phyloP scores from a whole-genome alignment of 2,329 filamentous ascomycete species.

The Talaromyces islandicus region DNA sequence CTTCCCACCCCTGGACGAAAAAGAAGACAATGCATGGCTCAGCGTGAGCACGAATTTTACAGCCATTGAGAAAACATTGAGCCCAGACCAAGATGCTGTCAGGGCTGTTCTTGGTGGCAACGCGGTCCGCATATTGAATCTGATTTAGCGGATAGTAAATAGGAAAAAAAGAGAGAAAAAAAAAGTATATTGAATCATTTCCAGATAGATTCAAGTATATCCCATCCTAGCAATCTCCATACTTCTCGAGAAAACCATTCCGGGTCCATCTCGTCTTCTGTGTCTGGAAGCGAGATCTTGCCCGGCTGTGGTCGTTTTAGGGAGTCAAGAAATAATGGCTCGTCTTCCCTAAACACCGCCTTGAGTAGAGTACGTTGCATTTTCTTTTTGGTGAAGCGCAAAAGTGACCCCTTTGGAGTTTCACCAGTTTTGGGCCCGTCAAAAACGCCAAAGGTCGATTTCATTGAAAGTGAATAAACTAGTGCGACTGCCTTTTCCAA shows the following conservation, averaged over 20 bases:
- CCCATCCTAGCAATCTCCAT: constrained; percentile 55
- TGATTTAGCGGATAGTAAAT: constrained; percentile 21
- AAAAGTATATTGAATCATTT: neutral
- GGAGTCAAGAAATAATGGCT: constrained; percentile 22
- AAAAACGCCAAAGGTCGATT: constrained; percentile 2
- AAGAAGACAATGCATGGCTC: constrained; percentile 33
- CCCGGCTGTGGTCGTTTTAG: constrained; percentile 12
- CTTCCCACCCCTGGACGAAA: constrained; percentile 34
- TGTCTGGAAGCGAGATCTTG: neutral
- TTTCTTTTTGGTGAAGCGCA: constrained; percentile 20
- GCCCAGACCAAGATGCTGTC: constrained; percentile 22
- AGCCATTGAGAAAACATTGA: constrained; percentile 37
- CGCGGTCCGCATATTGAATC: constrained; percentile 35
- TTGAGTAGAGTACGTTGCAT: constrained; percentile 38
- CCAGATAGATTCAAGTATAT: constrained; percentile 25
- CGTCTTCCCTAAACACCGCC: constrained; percentile 34
- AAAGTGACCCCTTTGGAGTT: constrained; percentile 10
- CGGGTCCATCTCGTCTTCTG: constrained; percentile 13
- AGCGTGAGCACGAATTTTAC: constrained; percentile 44
- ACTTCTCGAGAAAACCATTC: constrained; percentile 53
- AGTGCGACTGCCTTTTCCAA: constrained; percentile 24
- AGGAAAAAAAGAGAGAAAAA: neutral
- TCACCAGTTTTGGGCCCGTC: neutral
- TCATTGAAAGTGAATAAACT: constrained; percentile 13
- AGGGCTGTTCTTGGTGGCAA: constrained; percentile 39